Evolutionary conservation across 148 eudicot species (phyloP).

Genomic region (Nepenthes mirabilis): DNA sequence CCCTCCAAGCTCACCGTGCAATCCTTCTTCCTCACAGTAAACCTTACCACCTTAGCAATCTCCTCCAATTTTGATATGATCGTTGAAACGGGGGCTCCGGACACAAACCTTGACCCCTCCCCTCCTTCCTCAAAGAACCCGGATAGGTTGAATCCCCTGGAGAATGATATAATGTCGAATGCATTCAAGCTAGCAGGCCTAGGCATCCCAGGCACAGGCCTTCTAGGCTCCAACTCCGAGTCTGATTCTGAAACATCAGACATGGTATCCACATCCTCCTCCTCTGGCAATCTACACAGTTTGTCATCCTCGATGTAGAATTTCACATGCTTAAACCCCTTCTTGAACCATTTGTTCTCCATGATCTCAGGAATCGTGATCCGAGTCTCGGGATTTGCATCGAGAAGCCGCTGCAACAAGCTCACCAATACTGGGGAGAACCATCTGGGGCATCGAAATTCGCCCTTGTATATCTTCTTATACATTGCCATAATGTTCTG

Average conservation of each 20-base stretch:
- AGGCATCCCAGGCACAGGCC: conserved; percentile 34
- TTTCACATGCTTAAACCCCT: conserved; percentile 41
- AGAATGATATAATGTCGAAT: conserved; percentile 66
- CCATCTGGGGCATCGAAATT: conserved; percentile 40
- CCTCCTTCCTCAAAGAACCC: conserved; percentile 68
- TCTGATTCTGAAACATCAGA: conserved; percentile 52
- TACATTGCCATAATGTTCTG: conserved; percentile 44
- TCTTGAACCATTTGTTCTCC: conserved; percentile 49
- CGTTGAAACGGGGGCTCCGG: conserved; percentile 49
- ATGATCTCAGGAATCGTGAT: conserved; percentile 46
- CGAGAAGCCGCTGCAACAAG: conserved; percentile 25
- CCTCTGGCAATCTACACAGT: conserved; percentile 23
- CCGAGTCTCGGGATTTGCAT: conserved; percentile 35
- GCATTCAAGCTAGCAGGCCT: conserved; percentile 75
- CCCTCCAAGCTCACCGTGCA: conserved; percentile 70
- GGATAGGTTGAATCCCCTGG: conserved; percentile 59
- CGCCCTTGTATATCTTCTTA: conserved; percentile 35
- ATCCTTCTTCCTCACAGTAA: conserved; percentile 65
- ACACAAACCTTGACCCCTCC: conserved; percentile 47
- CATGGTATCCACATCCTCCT: conserved; percentile 21
- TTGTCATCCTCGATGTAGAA: conserved; percentile 69
- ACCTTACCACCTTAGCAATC: conserved; percentile 65
- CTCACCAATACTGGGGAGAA: conserved; percentile 35
- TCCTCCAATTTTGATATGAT: conserved; percentile 72
- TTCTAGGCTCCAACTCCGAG: conserved; percentile 19